Evolutionary conservation across 1,284 basidiomycete species (phyloP).

Genomic region (Ustilago lituana): DNA sequence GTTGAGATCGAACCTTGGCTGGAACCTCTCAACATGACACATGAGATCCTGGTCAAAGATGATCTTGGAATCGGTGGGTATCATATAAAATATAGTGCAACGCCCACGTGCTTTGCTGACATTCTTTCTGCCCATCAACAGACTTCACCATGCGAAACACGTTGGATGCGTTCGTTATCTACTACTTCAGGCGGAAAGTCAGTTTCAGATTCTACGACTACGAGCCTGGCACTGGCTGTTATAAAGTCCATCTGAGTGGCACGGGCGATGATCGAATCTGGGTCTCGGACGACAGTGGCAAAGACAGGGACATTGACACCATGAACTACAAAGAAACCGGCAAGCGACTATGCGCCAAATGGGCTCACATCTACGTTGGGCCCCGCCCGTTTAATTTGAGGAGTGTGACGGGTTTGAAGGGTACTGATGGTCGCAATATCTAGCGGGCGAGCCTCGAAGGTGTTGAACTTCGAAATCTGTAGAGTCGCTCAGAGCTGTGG

Average conservation of each 20-base stretch:
- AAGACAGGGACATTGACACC: constrained; percentile 17
- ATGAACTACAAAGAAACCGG: neutral
- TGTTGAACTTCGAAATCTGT: no score
- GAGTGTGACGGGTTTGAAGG: no score
- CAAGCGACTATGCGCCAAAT: constrained; percentile 16
- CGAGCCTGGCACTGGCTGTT: constrained; percentile 17
- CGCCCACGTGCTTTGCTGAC: no score
- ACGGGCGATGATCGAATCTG: neutral
- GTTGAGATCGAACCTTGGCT: constrained; percentile 2
- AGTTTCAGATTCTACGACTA: constrained; percentile 12
- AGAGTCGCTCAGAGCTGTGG: no score
- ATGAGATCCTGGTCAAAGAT: constrained; percentile 1
- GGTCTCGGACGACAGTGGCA: neutral
- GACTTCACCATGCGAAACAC: constrained; percentile 12
- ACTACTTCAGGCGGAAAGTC: neutral
- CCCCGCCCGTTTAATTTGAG: no score
- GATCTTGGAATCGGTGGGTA: neutral
- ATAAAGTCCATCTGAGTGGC: constrained; percentile 11
- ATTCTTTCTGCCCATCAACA: no score
- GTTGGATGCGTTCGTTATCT: neutral
- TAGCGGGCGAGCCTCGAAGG: no score
- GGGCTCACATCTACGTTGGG: neutral
- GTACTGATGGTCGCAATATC: no score
- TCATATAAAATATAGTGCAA: no score
- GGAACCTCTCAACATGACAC: neutral